Evolutionary conservation across 306 rosid genomes (phyloP), one percentile per base, ranked within the genome.

Genomic region (Coriaria nepalensis): DNA sequence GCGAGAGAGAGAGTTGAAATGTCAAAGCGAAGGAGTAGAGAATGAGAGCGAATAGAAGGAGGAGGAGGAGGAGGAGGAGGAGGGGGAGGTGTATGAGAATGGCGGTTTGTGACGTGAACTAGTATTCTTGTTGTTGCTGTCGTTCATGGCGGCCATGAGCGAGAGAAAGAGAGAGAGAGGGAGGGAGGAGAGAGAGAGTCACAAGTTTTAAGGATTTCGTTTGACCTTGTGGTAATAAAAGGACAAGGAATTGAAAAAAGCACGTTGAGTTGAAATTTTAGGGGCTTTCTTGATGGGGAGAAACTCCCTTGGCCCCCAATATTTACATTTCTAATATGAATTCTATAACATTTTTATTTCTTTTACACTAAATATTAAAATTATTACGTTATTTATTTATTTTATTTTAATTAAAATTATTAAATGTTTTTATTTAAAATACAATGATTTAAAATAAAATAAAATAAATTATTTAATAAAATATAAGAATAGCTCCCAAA

Each of bases 71-170:
- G 38, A 50, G 11, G 41, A 11, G 8, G 20, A 4, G 46, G 20
- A 36, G 49, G 6, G 13, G 43, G 56, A n/a, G n/a, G n/a, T n/a
- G 29, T 20, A 20, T 20, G 29, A 20, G 29, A 20, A 20, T 20
- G 29, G 29, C 3, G 50, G 45, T 20, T 33, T 38, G 58, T 29
- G 39, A 52, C 34, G 43, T 50, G 57, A 48, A 52, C 50, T n/a
- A 55, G 48, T 53, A 48, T 33, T 41, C 59, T 52, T 38, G 52
- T 50, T 55, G 52, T 33, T 33, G 14, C 35, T 50, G 73, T 13
- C 34, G 14, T 44, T 61, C 62, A 38, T 79, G 83, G 77, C 88
- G 63, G 88, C 80, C 77, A 73, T 62, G 54, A 57, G 63, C 10
- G 35, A 43, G 8, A 42, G 50, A 41, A 36, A 35, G 39, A 47